Evolutionary conservation across 1,284 basidiomycete genomes (phyloP).

Genomic region (Sporisorium iseilematis-ciliati): DNA sequence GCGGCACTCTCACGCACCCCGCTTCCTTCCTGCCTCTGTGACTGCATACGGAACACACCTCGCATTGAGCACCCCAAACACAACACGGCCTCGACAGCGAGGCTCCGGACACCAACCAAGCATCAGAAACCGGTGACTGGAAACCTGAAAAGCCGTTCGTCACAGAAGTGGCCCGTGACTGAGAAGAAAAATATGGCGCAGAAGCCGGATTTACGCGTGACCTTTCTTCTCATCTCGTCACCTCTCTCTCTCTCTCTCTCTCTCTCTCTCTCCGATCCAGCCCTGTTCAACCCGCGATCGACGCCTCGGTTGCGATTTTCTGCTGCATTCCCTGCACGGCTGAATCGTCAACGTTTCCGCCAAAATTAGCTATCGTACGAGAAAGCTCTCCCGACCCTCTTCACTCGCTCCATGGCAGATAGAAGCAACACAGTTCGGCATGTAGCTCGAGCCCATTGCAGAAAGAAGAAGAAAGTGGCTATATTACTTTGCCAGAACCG

Average conservation of each 20-base stretch:
- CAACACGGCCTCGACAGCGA: not conserved
- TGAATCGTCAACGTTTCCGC: not conserved
- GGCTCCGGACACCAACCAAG: too few species aligned
- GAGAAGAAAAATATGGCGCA: not conserved
- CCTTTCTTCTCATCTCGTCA: not conserved
- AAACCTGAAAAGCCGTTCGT: not conserved
- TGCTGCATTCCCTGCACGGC: not conserved
- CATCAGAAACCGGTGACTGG: not conserved
- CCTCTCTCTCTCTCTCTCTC: not conserved
- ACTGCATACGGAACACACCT: not conserved
- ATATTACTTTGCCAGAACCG: constrained; percentile 4
- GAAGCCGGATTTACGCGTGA: not conserved
- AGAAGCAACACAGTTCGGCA: too few species aligned
- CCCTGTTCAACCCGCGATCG: not conserved
- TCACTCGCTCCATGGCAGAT: too few species aligned
- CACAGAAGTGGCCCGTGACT: not conserved
- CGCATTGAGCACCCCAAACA: not conserved
- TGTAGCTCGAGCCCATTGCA: too few species aligned
- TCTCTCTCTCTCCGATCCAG: not conserved
- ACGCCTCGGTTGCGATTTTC: not conserved
- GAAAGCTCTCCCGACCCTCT: not conserved
- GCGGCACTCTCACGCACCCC: constrained; percentile 28
- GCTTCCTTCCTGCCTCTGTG: not conserved
- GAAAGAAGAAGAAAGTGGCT: not conserved
- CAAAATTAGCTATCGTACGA: not conserved